Conservation (phyloP, 768 basidiomycete genomes). For the Cystobasidium tubakii region DNA sequence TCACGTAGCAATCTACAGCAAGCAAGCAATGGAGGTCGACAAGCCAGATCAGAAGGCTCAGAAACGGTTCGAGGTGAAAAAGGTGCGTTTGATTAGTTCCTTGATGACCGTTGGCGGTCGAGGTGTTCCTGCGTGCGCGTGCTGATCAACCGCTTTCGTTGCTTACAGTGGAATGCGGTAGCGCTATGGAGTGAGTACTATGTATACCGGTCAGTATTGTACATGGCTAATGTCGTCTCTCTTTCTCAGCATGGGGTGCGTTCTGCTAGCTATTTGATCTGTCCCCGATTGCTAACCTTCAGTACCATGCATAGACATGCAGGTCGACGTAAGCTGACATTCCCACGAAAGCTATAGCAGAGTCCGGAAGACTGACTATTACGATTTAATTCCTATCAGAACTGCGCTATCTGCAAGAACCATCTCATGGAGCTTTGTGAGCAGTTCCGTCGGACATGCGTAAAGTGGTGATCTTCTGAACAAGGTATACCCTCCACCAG, state of each 20-base stretch:
- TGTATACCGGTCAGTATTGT: constrained; percentile 41
- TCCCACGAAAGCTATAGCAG: neutral
- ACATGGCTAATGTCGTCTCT: constrained; percentile 24
- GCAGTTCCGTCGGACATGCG: constrained; percentile 45
- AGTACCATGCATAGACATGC: constrained; percentile 18
- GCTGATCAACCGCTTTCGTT: neutral
- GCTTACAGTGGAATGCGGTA: constrained; percentile 89
- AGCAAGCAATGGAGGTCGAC: constrained; percentile 38
- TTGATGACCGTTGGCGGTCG: neutral
- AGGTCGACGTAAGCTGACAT: constrained; percentile 28
- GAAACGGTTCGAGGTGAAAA: constrained; percentile 95
- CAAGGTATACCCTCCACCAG: constrained; percentile 52
- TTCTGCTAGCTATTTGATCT: neutral
- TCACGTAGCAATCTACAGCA: neutral
- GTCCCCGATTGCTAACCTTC: neutral
- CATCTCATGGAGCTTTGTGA: constrained; percentile 99
- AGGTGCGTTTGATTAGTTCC: constrained; percentile 57
- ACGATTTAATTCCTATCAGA: too few relatives aligned
- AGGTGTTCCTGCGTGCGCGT: neutral
- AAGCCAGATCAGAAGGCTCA: constrained; percentile 53
- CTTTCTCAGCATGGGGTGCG: constrained; percentile 7
- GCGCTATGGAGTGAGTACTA: constrained; percentile 97
- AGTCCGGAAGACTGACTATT: too few relatives aligned
- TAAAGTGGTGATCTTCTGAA: constrained; percentile 2
- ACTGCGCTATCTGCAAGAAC: constrained; percentile 98